Percentiles rank a stretch among this genome's conserved stretches.
phyloP scores from a whole-genome alignment of 495 filamentous ascomycete genomes.

The Hypoxylon fragiforme region DNA sequence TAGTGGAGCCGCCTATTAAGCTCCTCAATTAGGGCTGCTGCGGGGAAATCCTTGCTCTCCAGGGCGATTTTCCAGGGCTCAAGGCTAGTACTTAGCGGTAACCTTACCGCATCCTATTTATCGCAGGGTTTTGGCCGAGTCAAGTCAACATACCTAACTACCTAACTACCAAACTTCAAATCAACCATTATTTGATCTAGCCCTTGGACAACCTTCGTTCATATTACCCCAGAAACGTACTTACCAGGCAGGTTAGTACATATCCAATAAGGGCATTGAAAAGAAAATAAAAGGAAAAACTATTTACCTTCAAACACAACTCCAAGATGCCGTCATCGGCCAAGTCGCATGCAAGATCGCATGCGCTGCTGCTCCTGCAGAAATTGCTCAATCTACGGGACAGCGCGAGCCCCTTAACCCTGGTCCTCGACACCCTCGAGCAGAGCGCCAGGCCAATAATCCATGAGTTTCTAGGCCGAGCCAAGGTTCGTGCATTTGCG shows the following conservation, averaged over 20 bases:
- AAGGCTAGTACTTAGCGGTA: conserved; percentile 1
- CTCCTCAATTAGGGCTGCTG: conserved; percentile 28
- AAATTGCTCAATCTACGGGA: conserved; percentile 79
- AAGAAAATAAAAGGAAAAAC: neutral
- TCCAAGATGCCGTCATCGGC: conserved; percentile 51
- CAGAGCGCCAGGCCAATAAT: conserved; percentile 75
- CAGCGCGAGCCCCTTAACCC: conserved; percentile 79
- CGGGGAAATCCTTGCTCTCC: conserved; percentile 8
- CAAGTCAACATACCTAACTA: neutral
- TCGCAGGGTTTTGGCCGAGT: no score
- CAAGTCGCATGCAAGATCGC: conserved; percentile 73
- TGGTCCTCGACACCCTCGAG: conserved; percentile 83
- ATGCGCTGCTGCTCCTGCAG: conserved; percentile 84
- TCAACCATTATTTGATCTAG: no score
- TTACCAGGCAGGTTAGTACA: neutral
- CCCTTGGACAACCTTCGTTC: no score
- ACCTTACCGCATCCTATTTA: conserved; percentile 10
- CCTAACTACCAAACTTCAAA: no score
- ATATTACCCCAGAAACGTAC: no score
- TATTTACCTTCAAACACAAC: neutral
- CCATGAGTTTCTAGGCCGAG: conserved; percentile 72
- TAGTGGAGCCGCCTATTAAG: conserved; percentile 7
- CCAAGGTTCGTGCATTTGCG: conserved; percentile 58
- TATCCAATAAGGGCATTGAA: neutral
- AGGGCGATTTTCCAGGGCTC: neutral